Conservation (phyloP, 257 asterid species). For the Solanum etuberosum region DNA sequence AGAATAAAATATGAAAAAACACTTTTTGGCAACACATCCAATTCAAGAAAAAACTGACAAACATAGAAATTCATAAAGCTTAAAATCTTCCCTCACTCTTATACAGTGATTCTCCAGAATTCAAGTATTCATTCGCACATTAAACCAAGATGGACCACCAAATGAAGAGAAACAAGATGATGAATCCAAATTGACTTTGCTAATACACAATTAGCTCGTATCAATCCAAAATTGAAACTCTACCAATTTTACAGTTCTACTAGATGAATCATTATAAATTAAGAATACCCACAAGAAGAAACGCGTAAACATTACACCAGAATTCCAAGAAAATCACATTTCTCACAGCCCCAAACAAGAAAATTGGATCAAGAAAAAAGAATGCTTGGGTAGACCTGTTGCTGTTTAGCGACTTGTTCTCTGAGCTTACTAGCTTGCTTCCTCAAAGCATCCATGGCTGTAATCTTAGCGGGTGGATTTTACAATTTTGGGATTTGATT, state of each 20-base stretch:
- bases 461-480: neutral
- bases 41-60: neutral
- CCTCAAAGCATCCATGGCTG: conserved; percentile 73
- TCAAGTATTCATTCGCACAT: neutral
- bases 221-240: neutral
- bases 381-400: conserved; percentile 48
- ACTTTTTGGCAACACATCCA: neutral
- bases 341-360: neutral
- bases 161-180: neutral
- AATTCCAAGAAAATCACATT: neutral
- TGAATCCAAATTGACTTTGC: neutral
- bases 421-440: conserved; percentile 84
- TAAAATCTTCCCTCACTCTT: neutral
- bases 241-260: neutral
- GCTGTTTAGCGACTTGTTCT: conserved; percentile 97
- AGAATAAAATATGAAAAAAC: neutral
- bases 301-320: neutral
- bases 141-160: neutral
- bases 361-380: neutral
- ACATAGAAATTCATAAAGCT: neutral
- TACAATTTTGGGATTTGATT: neutral
- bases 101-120: neutral
- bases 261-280: neutral
- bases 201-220: neutral
- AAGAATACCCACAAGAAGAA: neutral